Evolutionary conservation across 1,284 basidiomycete species (phyloP).

Genomic region (Moesziomyces sp.): DNA sequence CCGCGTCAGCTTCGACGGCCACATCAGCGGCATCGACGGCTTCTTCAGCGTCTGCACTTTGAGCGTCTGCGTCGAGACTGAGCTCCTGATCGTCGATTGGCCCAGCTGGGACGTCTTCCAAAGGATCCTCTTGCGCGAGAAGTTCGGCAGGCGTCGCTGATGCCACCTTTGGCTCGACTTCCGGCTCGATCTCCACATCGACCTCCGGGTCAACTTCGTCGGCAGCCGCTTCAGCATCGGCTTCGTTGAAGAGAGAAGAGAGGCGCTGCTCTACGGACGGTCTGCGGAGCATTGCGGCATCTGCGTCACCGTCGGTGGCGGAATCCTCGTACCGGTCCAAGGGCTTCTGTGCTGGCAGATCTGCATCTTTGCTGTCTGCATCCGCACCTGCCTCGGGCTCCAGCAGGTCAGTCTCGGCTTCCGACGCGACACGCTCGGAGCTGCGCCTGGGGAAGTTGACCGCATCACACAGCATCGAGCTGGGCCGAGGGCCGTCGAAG

Average conservation of each 20-base stretch:
- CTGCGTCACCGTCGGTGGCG: neutral
- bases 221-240: neutral
- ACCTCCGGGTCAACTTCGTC: neutral
- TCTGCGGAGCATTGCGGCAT: slow-evolving; percentile 5
- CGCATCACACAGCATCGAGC: no score
- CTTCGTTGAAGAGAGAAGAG: slow-evolving; percentile 19
- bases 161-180: neutral
- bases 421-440: slow-evolving; percentile 30
- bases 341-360: slow-evolving; percentile 17
- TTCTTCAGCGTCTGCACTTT: no score
- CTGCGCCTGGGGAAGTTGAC: slow-evolving; percentile 9
- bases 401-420: slow-evolving; percentile 29
- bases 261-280: slow-evolving; percentile 25
- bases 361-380: neutral
- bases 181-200: neutral
- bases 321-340: slow-evolving; percentile 7
- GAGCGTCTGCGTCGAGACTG: no score
- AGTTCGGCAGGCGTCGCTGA: no score
- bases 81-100: no score
- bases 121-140: no score
- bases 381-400: neutral
- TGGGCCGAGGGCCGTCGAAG: slow-evolving; percentile 7
- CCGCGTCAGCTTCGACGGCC: no score
- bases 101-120: no score
- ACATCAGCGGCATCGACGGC: no score